Evolutionary conservation across 139 green algal genomes (phyloP), one percentile per base, ranked within the genome.

Genomic region (Raphidocelis subcapitata): DNA sequence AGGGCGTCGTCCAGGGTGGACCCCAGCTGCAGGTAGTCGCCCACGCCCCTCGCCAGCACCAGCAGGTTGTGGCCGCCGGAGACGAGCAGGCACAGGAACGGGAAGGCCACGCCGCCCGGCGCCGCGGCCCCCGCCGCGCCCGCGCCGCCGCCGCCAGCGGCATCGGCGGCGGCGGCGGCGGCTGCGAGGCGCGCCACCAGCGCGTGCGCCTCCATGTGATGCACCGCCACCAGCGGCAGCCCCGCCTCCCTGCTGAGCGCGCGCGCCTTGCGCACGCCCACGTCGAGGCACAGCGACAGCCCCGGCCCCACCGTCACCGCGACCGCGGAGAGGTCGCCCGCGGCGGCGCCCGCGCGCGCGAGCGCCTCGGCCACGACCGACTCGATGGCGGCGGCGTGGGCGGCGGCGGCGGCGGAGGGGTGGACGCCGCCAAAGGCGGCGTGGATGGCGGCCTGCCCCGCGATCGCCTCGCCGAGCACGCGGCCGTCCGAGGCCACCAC

Each of bases 161-260:
- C 54, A 67, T 56, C 63, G 23, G 65, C 36, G 12, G 57, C 60
- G n/a, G 65, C 36, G 12, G 57, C 60, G n/a, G 37, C 71, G 67
- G 57, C 70, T 68, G 57, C 28, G 76, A 91, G 51, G 8, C 93
- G 74, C 0, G 92, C 92, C 29, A 99, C 88, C n/a, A 99, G 81
- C 0, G 93, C 89, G 73, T 99, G 96, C 3, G 95, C 96, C 84
- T 99, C 96, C 94, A 99, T 98, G 82, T 99, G 96, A 71, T 99
- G 96, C 18, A 99, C 86, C 8, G 81, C 77, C 10, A 99, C 79
- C 0, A 99, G 71, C 0, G 91, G 90, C 21, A 97, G 64, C 3
- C 65, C 36, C 75, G 92, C 75, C 28, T 67, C 15, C 0, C 77
- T 65, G 0, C 91, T 85, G 18, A 99, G 60, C 21, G 81, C 49